Evolutionary conservation across 805 yeast species (phyloP).

Genomic region (Hagleromyces aurorensis): DNA sequence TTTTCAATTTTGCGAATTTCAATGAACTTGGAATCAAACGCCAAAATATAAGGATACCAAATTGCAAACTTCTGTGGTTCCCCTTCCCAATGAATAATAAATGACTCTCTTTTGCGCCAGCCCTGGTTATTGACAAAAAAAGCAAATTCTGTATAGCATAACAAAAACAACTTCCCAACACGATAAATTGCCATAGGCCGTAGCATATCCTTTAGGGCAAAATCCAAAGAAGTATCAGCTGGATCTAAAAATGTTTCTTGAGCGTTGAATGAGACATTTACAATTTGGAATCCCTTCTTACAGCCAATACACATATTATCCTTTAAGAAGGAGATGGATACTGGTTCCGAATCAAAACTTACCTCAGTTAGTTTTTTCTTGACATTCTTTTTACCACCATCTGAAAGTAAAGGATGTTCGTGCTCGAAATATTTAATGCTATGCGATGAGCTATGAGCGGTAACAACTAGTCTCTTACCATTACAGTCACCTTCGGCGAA

Average conservation of each 20-base stretch:
- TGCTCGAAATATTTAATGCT: slow-evolving; percentile 85
- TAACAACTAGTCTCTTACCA: slow-evolving; percentile 81
- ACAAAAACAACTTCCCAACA: slow-evolving; percentile 77
- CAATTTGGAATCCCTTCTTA: slow-evolving; percentile 92
- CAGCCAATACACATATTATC: slow-evolving; percentile 91
- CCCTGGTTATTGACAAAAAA: slow-evolving; percentile 92
- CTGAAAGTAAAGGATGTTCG: slow-evolving; percentile 52
- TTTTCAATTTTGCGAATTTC: slow-evolving; percentile 89
- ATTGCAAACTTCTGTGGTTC: slow-evolving; percentile 86
- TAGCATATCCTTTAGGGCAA: slow-evolving; percentile 62
- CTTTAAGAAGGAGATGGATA: slow-evolving; percentile 82
- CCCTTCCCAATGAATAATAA: slow-evolving; percentile 97
- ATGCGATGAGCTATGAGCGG: slow-evolving; percentile 76
- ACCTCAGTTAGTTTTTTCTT: slow-evolving; percentile 68
- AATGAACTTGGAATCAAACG: slow-evolving; percentile 84
- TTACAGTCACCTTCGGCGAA: slow-evolving; percentile 91
- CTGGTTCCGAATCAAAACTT: slow-evolving; percentile 79
- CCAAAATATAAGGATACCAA: slow-evolving; percentile 87
- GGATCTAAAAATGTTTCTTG: slow-evolving; percentile 90
- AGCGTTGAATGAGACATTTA: slow-evolving; percentile 72
- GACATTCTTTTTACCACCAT: slow-evolving; percentile 59
- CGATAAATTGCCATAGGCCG: slow-evolving; percentile 90
- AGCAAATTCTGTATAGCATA: slow-evolving; percentile 88
- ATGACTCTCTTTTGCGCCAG: slow-evolving; percentile 89
- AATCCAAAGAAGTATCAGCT: slow-evolving; percentile 96